Base-by-base conservation (phyloP, 2,329 filamentous ascomycete genomes). In the Ophiostoma sp. region DNA sequence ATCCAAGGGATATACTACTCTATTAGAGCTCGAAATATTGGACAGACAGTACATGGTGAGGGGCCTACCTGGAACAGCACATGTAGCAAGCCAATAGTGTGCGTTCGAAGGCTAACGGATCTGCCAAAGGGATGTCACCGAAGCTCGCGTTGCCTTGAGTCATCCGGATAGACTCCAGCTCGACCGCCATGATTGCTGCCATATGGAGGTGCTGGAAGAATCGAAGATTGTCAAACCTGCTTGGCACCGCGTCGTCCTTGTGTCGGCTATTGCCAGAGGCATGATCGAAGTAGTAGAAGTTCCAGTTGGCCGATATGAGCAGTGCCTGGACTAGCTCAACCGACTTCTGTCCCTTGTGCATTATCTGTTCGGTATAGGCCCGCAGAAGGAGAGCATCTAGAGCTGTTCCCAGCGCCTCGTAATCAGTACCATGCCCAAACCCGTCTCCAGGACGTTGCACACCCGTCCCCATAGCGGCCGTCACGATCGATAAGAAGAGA, bases 281-380 rank as follows among this genome's bases (percentile, higher is more conserved):
- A 49, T 49, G 12, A 40, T 69, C 68, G 11, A 66, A 36, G 36
- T 44, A 47, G 69, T 68, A 65, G 40, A 64, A 69, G 62, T 60
- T 67, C 70, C 70, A 71, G 66, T 67, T 68, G n/a, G 70, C 36
- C 58, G 52, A 58, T 58, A 71, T 66, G 14, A 71, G 63, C 44
- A 70, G 66, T 18, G 70, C 69, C 66, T 71, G 70, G n/a, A 71
- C 64, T 38, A 71, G 66, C 64, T 71, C 70, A 3, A 71, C 12
- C 42, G 70, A 69, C 52, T 58, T 58, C 7, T 36, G 52, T 9
- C 64, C 66, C 27, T 69, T 47, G 47, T 66, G 55, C 27, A 69
- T 55, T 41, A 71, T 68, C 5, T 66, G 69, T n/a, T 71, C 66
- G 8, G 69, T 66, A 16, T 70, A 69, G 0, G 66, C 64, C 4